Evolutionary conservation across 2,329 filamentous ascomycete species (phyloP).

Genomic region (Botrytis hyacinthi): DNA sequence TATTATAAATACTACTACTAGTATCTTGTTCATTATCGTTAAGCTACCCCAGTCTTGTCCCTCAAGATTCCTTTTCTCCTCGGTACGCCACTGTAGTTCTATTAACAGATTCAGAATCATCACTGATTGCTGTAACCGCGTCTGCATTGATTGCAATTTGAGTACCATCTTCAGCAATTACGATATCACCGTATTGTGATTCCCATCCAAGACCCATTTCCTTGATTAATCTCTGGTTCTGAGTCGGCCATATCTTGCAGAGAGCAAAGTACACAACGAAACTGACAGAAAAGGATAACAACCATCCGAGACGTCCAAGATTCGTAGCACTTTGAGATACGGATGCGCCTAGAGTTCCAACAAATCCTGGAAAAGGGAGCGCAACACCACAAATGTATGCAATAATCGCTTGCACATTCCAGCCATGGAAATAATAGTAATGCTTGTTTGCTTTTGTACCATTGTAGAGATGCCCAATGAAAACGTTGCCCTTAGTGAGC

Average conservation of each 20-base stretch:
- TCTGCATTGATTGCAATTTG: conserved; percentile 28
- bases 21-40: background rate
- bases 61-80: conserved; percentile 1
- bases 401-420: conserved; percentile 41
- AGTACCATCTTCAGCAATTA: conserved; percentile 34
- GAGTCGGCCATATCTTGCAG: conserved; percentile 42
- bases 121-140: conserved; percentile 18
- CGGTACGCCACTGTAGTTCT: conserved; percentile 4
- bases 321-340: conserved; percentile 38
- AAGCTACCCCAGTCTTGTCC: background rate
- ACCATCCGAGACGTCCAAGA: conserved; percentile 41
- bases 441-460: conserved; percentile 36
- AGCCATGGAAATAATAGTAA: conserved; percentile 40
- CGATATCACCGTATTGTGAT: conserved; percentile 26
- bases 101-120: conserved; percentile 12
- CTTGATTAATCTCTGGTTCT: conserved; percentile 40
- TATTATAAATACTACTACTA: background rate
- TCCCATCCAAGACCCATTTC: conserved; percentile 39
- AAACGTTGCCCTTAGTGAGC: conserved; percentile 41
- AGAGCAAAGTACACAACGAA: conserved; percentile 40
- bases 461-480: conserved; percentile 39
- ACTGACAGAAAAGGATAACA: conserved; percentile 39
- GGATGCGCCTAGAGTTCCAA: conserved; percentile 38
- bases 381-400: conserved; percentile 40
- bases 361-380: conserved; percentile 41